A percentile compares a stretch with the other conserved stretches of the same genome.
Evolutionary conservation across 1,284 basidiomycete species (phyloP).

Genomic region (Coriolopsis trogii): DNA sequence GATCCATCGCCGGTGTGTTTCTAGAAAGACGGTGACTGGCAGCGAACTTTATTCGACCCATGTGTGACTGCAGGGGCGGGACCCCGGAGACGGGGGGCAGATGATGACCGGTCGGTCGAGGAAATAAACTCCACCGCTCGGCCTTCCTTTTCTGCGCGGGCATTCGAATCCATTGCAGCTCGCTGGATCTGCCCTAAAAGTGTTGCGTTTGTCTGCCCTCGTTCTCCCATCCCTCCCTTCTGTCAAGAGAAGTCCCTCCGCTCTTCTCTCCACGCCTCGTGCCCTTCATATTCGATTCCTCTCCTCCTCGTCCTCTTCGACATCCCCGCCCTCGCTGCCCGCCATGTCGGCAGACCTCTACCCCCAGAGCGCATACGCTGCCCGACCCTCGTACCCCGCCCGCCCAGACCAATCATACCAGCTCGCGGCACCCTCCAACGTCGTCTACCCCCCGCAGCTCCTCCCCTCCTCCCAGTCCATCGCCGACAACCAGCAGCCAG

Average conservation of each 20-base stretch:
- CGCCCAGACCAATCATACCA: constrained; percentile 30
- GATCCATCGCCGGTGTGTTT: constrained; percentile 22
- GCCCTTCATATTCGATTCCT: constrained; percentile 31
- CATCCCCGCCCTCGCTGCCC: constrained; percentile 39
- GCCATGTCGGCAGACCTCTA: constrained; percentile 64
- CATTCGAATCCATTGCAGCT: constrained; percentile 19
- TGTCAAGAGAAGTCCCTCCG: constrained; percentile 37
- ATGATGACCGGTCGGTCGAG: constrained; percentile 27
- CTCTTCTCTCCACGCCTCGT: constrained; percentile 36
- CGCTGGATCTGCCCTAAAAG: constrained; percentile 25
- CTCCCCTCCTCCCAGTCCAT: constrained; percentile 48
- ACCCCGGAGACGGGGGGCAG: constrained; percentile 15
- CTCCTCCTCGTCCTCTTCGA: constrained; percentile 29
- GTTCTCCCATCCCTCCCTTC: constrained; percentile 35
- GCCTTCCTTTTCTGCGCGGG: constrained; percentile 24
- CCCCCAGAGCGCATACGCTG: constrained; percentile 56
- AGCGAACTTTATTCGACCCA: constrained; percentile 25
- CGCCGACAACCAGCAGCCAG: constrained; percentile 44
- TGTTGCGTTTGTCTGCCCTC: constrained; percentile 22
- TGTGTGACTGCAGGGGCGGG: constrained; percentile 17
- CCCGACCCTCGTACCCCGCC: constrained; percentile 37
- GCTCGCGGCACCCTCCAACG: constrained; percentile 33
- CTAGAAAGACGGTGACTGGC: constrained; percentile 23
- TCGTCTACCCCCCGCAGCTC: constrained; percentile 51
- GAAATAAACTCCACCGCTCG: constrained; percentile 26